phyloP scores from a whole-genome alignment of 768 basidiomycete genomes.

The Tylopilus felleus region DNA sequence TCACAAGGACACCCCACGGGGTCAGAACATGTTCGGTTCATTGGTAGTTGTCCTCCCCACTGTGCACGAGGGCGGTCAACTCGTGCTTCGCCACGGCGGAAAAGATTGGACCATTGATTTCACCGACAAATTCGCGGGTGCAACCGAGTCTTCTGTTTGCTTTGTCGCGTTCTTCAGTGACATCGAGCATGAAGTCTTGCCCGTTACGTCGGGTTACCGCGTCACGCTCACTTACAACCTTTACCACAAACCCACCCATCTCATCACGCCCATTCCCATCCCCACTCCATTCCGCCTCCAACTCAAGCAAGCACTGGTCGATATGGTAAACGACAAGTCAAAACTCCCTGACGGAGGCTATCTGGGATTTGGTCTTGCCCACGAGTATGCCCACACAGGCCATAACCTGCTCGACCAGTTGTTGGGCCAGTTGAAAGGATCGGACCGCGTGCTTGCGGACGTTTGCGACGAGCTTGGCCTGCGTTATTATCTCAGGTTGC shows the following conservation, averaged over 20 bases:
- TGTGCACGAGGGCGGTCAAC: conserved; percentile 9
- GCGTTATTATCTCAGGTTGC: not conserved
- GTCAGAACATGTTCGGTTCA: conserved; percentile 46
- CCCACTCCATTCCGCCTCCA: not conserved
- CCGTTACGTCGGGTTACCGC: conserved; percentile 40
- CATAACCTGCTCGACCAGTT: not conserved
- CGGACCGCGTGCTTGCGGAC: conserved; percentile 3
- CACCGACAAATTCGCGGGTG: not conserved
- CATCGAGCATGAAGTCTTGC: conserved; percentile 44
- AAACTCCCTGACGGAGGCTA: conserved; percentile 7
- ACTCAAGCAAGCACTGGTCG: not conserved
- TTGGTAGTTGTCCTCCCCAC: conserved; percentile 50
- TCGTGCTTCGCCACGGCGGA: conserved; percentile 5
- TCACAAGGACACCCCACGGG: conserved; percentile 33
- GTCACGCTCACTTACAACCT: conserved; percentile 47
- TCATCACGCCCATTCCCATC: not conserved
- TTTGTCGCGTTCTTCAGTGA: conserved; percentile 44
- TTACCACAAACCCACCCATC: not conserved
- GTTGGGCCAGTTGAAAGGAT: conserved; percentile 14
- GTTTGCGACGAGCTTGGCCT: conserved; percentile 5
- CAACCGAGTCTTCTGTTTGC: conserved; percentile 18
- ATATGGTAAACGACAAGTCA: not conserved
- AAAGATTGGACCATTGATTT: conserved; percentile 8
- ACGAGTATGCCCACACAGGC: conserved; percentile 6
- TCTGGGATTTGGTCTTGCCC: conserved; percentile 9